Base-by-base conservation (phyloP, 2,329 filamentous ascomycete species). In the Davidsoniella eucalypti region DNA sequence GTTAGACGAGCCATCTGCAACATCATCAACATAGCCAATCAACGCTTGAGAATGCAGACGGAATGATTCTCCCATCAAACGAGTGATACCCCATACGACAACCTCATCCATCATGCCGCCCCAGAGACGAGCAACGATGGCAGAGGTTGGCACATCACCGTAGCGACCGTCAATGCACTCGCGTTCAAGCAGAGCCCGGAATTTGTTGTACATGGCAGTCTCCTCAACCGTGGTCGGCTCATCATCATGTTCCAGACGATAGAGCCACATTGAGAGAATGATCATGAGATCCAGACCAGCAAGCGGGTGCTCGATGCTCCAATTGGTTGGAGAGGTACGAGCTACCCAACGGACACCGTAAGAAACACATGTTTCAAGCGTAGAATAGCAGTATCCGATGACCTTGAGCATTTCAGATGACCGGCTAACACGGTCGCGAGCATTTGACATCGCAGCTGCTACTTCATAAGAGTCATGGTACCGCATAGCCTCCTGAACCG, bases 381-480 rank as follows among this genome's bases (percentile, higher is more conserved):
- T 96, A 65, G 93, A 87, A 66, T 92, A 96, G 69, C 92, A 96
- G 65, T 93, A 87, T 61, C 96, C 83, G 55, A 98, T 94, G 59
- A 96, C 88, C 68, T 94, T 94, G 71, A 95, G 84, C 90, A 96
- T 96, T 66, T 96, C 90, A 60, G 84, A 80, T 17, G 87, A 94
- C 57, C 92, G 83, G 75, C 92, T 92, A 57, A 98, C 88, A 64
- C 85, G 87, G 65, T 94, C 87, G 55, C 90, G 82, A 46, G 90
- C 88, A 57, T 87, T 82, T 6, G 87, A 93, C 92, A 98, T 98
- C 55, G 88, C 87, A 44, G 86, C 88, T 17, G 88, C 92, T 53
- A 98, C 90, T 65, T 98, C 92, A 61, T 94, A 96, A 1, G 88
- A 86, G 58, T 95, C 90, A 64, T 98, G 92, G 64, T 96, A 96